A percentile compares a stretch with the other conserved stretches of the same genome.
These are phyloP conservation scores for Leccinum aurantiacum DNA, from an alignment of 768 basidiomycete genomes.

Conservation along the genomic window DNA sequence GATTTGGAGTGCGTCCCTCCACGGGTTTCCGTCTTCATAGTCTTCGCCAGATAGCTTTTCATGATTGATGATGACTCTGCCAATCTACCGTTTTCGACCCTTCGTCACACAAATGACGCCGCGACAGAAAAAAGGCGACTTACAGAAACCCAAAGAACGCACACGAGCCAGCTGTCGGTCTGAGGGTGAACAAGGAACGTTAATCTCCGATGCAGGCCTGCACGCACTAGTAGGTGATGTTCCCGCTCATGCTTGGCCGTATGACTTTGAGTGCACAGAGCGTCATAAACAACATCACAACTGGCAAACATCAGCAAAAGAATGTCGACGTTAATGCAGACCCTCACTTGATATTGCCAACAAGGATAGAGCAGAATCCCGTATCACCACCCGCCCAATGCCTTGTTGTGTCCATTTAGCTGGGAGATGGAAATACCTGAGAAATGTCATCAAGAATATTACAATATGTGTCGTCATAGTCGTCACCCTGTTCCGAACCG, in stretches of 20 bases:
- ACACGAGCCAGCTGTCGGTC: constrained; percentile 20
- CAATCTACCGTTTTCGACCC: constrained; percentile 5
- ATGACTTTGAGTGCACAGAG: constrained; percentile 16
- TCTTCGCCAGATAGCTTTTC: constrained; percentile 6
- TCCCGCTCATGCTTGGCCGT: constrained; percentile 15
- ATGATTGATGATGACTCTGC: constrained; percentile 16
- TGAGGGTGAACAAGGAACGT: neutral
- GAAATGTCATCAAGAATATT: constrained; percentile 22
- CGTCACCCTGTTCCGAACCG: constrained; percentile 6
- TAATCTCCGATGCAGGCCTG: neutral
- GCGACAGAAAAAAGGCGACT: neutral
- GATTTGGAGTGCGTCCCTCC: constrained; percentile 12
- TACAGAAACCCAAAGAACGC: constrained; percentile 20
- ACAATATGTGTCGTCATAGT: constrained; percentile 17
- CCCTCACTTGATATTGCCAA: constrained; percentile 16
- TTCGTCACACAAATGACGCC: neutral
- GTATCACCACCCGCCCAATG: constrained; percentile 11
- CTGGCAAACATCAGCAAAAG: neutral
- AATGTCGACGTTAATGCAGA: neutral
- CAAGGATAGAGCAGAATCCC: constrained; percentile 17
- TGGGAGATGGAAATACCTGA: constrained; percentile 17
- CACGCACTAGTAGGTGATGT: constrained; percentile 22
- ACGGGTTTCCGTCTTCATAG: neutral
- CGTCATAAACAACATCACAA: constrained; percentile 19
- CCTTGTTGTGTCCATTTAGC: constrained; percentile 1